These are phyloP conservation scores for Cutaneotrichosporon mucoides DNA, from an alignment of 1,284 basidiomycete genomes.

Conservation along the genomic window DNA sequence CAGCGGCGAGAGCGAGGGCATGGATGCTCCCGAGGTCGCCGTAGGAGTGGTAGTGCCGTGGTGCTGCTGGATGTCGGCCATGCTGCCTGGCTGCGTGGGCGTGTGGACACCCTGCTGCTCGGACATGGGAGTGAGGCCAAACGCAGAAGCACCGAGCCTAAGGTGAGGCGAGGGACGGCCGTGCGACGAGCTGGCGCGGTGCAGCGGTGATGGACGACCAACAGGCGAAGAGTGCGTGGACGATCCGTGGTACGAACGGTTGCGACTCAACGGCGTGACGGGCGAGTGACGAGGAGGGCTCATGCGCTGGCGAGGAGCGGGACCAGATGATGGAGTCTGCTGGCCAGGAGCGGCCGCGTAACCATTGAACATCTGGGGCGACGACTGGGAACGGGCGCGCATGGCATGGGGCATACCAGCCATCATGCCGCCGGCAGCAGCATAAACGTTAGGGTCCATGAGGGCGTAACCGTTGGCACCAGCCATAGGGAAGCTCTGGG, in stretches of 20 bases:
- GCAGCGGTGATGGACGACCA: conserved; percentile 13
- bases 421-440: conserved; percentile 5
- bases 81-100: not conserved
- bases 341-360: not conserved
- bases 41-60: not conserved
- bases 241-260: conserved; percentile 17
- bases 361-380: conserved; percentile 14
- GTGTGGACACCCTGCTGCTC: conserved; percentile 1
- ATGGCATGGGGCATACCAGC: conserved; percentile 6
- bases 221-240: conserved; percentile 4
- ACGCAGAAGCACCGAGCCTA: conserved; percentile 16
- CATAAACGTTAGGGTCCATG: conserved; percentile 2
- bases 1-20: conserved; percentile 13
- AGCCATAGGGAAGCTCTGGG: conserved; percentile 15
- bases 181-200: conserved; percentile 15
- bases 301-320: conserved; percentile 19
- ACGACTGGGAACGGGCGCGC: conserved; percentile 22
- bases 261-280: conserved; percentile 10
- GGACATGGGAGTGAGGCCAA: conserved; percentile 15
- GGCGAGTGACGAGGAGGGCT: conserved; percentile 16
- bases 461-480: conserved; percentile 14
- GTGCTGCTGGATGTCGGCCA: not conserved
- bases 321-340: conserved; percentile 17
- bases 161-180: conserved; percentile 19
- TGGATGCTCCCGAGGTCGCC: conserved; percentile 5